Percentiles rank a stretch among this genome's conserved stretches.
Evolutionary conservation across 805 yeast species (phyloP).

Genomic region (Teunomyces tritomae): DNA sequence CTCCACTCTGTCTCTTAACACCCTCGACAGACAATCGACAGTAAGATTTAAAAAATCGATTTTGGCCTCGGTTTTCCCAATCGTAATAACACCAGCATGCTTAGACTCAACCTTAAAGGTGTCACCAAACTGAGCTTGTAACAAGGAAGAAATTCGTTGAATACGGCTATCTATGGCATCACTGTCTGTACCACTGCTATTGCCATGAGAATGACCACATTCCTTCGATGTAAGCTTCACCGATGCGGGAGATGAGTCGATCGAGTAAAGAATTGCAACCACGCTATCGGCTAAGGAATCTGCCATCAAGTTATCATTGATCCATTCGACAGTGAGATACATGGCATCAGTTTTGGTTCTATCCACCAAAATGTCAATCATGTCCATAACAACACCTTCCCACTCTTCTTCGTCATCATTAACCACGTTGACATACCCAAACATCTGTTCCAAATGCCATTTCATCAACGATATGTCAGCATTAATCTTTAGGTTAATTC

Average conservation of each 20-base stretch:
- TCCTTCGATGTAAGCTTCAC: conserved; percentile 75
- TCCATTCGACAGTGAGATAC: conserved; percentile 79
- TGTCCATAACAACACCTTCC: conserved; percentile 46
- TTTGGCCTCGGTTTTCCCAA: conserved; percentile 73
- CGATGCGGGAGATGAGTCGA: conserved; percentile 93
- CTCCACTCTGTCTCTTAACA: conserved; percentile 76
- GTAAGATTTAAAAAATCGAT: conserved; percentile 62
- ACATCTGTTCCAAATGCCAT: conserved; percentile 95
- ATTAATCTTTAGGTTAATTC: conserved; percentile 73
- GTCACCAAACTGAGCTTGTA: conserved; percentile 88
- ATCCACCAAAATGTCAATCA: conserved; percentile 45
- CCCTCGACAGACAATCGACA: conserved; percentile 70
- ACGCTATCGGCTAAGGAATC: conserved; percentile 95
- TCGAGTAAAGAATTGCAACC: conserved; percentile 83
- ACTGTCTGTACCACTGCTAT: conserved; percentile 12
- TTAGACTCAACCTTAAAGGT: conserved; percentile 43
- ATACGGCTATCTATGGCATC: conserved; percentile 30
- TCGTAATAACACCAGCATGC: conserved; percentile 57
- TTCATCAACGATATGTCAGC: conserved; percentile 77
- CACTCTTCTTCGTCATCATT: conserved; percentile 50
- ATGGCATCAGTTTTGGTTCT: conserved; percentile 33
- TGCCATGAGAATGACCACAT: conserved; percentile 43
- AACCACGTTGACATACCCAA: conserved; percentile 72
- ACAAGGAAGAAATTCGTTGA: conserved; percentile 55
- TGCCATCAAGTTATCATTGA: conserved; percentile 73